Base-by-base conservation (phyloP, 345 rosid genomes). In the Lagerstroemia speciosa region DNA sequence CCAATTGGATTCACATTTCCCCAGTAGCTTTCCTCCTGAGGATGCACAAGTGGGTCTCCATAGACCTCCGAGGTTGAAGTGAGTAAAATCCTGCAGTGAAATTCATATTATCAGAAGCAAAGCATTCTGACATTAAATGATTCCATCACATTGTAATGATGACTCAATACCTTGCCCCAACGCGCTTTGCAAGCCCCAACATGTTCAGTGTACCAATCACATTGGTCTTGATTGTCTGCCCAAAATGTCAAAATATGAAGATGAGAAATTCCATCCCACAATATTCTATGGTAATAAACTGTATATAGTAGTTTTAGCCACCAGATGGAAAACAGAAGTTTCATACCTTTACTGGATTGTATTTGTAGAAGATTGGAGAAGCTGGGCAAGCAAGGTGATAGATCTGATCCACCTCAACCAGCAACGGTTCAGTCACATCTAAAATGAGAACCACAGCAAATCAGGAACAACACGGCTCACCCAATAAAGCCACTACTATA, bases 341-440 rank as follows among this genome's bases (percentile, higher is more conserved):
- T 55, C 76, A 17, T 52, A 84, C 98, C 98, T 93, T 93, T 8
- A 93, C 97, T 19, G 98, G 98, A 77, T 93, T 93, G 83, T 90
- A 87, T 69, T 93, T 90, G 85, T 93, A 93, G 87, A 93, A 93
- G 72, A 93, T 93, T 45, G 97, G 97, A 67, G 98, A 92, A 36
- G 98, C 98, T 69, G 96, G 98, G 80, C 96, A 90, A 67, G 98
- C 97, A 69, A 93, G 96, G 71, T 93, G 98, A 74, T 93, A 93
- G 50, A 93, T 91, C 70, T 78, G 85, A 79, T 93, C 98, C 71
- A 90, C 94, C 82, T 93, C 98, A 33, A 93, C 65, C 43, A 93
- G 81, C 82, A 93, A 70, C 17, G 98, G 80, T 81, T 93, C 97
- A 8, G 98, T 93, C 41, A 93, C 96, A 86, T 93, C 98, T 93